Percentiles rank a stretch among this genome's conserved stretches.
phyloP scores from a whole-genome alignment of 768 basidiomycete genomes.

The Leucocoprinus birnbaumii region DNA sequence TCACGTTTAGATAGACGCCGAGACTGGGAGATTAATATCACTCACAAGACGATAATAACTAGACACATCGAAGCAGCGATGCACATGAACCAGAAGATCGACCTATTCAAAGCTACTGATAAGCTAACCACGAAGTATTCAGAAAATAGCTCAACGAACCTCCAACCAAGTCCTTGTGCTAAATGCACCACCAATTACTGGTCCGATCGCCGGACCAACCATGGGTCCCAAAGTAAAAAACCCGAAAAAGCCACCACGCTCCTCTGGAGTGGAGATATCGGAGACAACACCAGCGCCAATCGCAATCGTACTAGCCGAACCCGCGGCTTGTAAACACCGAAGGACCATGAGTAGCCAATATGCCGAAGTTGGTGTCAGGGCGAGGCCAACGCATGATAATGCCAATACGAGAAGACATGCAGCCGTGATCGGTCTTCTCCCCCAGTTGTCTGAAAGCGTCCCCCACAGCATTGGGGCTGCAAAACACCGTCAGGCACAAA shows the following conservation, averaged over 20 bases:
- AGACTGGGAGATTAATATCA: constrained; percentile 13
- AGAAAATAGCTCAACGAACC: constrained; percentile 37
- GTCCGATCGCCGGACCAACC: constrained; percentile 64
- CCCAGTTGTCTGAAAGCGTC: constrained; percentile 61
- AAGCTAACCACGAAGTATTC: neutral
- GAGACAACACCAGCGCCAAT: constrained; percentile 77
- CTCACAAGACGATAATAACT: constrained; percentile 44
- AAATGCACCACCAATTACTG: constrained; percentile 60
- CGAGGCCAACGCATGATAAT: constrained; percentile 61
- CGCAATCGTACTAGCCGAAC: constrained; percentile 77
- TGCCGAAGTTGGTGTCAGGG: constrained; percentile 45
- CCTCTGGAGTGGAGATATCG: constrained; percentile 70
- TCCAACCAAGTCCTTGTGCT: constrained; percentile 60
- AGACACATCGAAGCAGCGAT: constrained; percentile 46
- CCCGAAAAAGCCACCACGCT: constrained; percentile 75
- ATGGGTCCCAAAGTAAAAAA: constrained; percentile 64
- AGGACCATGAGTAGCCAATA: constrained; percentile 82
- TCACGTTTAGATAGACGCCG: constrained; percentile 16
- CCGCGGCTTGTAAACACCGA: constrained; percentile 77
- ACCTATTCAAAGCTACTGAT: constrained; percentile 24
- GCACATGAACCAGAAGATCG: constrained; percentile 63
- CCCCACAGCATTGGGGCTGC: constrained; percentile 71
- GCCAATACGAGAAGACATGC: constrained; percentile 62
- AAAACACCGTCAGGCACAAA: constrained; percentile 1
- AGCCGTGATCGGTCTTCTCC: constrained; percentile 62